Conservation (phyloP, 2,329 filamentous ascomycete species). For the Aspergillus ustus region DNA sequence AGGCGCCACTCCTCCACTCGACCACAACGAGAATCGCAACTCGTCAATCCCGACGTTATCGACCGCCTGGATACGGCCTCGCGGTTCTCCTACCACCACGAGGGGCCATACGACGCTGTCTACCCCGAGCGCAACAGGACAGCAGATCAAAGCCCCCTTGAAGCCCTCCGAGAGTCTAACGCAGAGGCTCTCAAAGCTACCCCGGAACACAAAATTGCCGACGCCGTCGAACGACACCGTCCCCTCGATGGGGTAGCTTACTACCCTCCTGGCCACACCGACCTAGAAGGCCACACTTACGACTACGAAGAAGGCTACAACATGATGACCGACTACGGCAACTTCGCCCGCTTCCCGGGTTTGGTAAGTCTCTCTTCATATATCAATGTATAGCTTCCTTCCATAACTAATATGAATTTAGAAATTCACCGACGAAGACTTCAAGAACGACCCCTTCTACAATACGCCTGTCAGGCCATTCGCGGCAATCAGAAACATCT, state of each 20-base stretch:
- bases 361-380: slow-evolving; percentile 60
- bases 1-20: slow-evolving; percentile 19
- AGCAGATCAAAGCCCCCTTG: slow-evolving; percentile 69
- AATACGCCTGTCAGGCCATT: slow-evolving; percentile 37
- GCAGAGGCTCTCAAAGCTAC: slow-evolving; percentile 79
- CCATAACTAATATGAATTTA: slow-evolving; percentile 25
- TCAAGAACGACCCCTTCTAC: slow-evolving; percentile 47
- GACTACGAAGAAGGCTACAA: slow-evolving; percentile 85
- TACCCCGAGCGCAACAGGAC: slow-evolving; percentile 72
- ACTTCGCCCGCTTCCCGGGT: slow-evolving; percentile 76
- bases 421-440: slow-evolving; percentile 48
- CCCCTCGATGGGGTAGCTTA: slow-evolving; percentile 80
- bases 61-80: slow-evolving; percentile 73
- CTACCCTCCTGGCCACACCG: slow-evolving; percentile 73
- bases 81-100: slow-evolving; percentile 80
- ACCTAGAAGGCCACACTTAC: slow-evolving; percentile 72
- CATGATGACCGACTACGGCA: slow-evolving; percentile 70
- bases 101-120: slow-evolving; percentile 86
- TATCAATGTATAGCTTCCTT: not conserved
- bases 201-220: slow-evolving; percentile 74
- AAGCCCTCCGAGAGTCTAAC: slow-evolving; percentile 75
- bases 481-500: slow-evolving; percentile 30
- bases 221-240: slow-evolving; percentile 72
- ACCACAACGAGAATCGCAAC: slow-evolving; percentile 29
- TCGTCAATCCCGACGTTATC: slow-evolving; percentile 73